Base-by-base conservation (phyloP, 2,329 filamentous ascomycete genomes). In the Penicillium sp. region DNA sequence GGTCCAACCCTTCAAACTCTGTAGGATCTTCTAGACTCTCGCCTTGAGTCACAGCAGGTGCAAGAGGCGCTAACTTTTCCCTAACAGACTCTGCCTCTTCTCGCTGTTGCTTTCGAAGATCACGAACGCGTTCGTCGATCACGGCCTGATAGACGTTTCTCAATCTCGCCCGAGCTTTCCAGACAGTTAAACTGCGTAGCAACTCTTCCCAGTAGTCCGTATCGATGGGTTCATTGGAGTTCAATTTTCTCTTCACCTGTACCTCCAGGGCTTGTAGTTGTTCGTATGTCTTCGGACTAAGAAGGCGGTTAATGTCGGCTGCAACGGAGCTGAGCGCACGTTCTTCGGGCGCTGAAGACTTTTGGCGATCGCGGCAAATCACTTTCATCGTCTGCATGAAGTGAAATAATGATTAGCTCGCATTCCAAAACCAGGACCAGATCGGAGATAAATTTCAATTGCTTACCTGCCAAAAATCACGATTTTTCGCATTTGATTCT, bases 201-300 rank as follows among this genome's bases (percentile, higher is more conserved):
- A 99, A 80, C 70, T 96, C 91, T 70, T 96, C 91, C 94, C 94
- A 99, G 72, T 97, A 99, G 75, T 99, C 94, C 2, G 90, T 91
- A 73, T 99, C 94, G 62, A 99, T 93, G 9, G 90, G 87, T 68
- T 97, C 92, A 69, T 96, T 88, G 7, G 91, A 95, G 48, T 87
- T 83, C 44, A 99, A 79, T 77, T 99, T 99, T 14, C 82, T 80
- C 70, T 86, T 87, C 72, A 99, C 94, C 76, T 97, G 92, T 60
- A 81, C 84, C 75, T 99, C 93, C 45, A 99, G 80, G 16, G 84
- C 84, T 69, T 92, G 88, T n/a, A 99, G 80, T 72, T 97, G 90
- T 65, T 91, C 88, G 65, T 91, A 87, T 14, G 87, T 85, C 77
- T 99, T 99, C 8, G 92, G 91, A 3, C 85, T 83, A 10, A 99